Base-by-base conservation (phyloP, 2,329 filamentous ascomycete species). In the Tolypocladium sp. region DNA sequence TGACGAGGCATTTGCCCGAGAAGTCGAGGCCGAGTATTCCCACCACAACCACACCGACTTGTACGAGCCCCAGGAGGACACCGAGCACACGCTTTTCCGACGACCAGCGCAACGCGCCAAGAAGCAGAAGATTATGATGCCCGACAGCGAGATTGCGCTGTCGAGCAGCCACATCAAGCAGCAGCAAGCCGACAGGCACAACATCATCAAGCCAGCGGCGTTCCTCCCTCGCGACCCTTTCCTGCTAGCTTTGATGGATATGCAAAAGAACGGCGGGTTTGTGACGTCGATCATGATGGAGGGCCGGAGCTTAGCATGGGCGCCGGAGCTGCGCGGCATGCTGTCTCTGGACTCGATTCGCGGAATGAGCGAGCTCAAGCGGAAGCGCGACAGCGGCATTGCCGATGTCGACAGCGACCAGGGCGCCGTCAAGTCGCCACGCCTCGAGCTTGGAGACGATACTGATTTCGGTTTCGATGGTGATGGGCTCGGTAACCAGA, bases 241-340 rank as follows among this genome's bases (percentile, higher is more conserved):
- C 58, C 80, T 97, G 17, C 81, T 97, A 37, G 90, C 91, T 40
- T 78, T 99, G 27, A 89, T 96, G 79, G 91, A 92, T 66, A 89
- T 97, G 82, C 94, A 97, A 73, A 92, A 89, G 76, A 91, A 84
- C 58, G 93, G 94, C 58, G 90, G 87, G 44, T 97, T 99, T 67
- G 90, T 97, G 22, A 90, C 88, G 4, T 92, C 85, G 67, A 87
- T 96, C 63, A 87, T 97, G 76, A 87, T 90, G 57, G 91, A 92
- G 62, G 90, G 87, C 42, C 86, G 90, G 63, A 87, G 87, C 65
- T 82, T 84, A 64, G 85, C 84, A 49, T 97, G 92, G 92, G 93
- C 93, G 4, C 93, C 93, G 1, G 94, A 99, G 74, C 82, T 99
- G 25, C 88, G 91, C 61, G 91, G 89, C n/a, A 85, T 99, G 67